Conservation (phyloP, 2,329 filamentous ascomycete genomes). For the Fusarium scirpi region DNA sequence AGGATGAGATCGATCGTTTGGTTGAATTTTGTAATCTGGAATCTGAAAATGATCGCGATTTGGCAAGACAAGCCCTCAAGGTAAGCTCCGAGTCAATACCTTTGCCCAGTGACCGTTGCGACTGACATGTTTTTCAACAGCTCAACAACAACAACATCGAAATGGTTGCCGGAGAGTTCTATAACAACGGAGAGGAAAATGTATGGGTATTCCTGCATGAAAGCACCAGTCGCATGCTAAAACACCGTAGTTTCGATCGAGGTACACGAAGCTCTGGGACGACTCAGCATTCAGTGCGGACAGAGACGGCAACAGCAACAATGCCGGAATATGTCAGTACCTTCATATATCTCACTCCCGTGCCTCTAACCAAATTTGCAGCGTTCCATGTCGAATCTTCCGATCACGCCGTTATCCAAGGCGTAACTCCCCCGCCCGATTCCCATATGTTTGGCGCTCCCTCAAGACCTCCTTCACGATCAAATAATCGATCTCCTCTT, state of each 20-base stretch:
- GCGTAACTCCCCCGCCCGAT: constrained; percentile 56
- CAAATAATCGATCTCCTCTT: constrained; percentile 68
- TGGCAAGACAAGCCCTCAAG: constrained; percentile 59
- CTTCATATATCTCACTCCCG: not conserved
- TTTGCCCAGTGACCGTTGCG: not conserved
- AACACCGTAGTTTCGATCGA: constrained; percentile 56
- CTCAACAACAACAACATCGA: constrained; percentile 61
- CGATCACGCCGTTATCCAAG: constrained; percentile 58
- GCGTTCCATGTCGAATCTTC: constrained; percentile 69
- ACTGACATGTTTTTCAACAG: constrained; percentile 40
- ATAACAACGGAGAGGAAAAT: constrained; percentile 57
- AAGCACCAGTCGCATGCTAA: constrained; percentile 23
- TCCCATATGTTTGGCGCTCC: constrained; percentile 61
- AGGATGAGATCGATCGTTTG: constrained; percentile 55
- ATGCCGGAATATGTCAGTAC: constrained; percentile 59
- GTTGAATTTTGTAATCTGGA: constrained; percentile 57
- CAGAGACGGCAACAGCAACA: constrained; percentile 62
- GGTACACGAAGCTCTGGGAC: constrained; percentile 65
- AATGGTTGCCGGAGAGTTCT: constrained; percentile 64
- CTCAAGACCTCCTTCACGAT: constrained; percentile 72
- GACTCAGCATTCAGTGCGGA: constrained; percentile 65
- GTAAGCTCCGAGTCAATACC: constrained; percentile 40
- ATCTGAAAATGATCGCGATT: constrained; percentile 52
- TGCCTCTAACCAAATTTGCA: constrained; percentile 48
- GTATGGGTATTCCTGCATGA: constrained; percentile 41